A percentile compares a stretch with the other conserved stretches of the same genome.
phyloP scores from a whole-genome alignment of 192 early-diverging fungal genomes.

The Nowakowskiella sp. region DNA sequence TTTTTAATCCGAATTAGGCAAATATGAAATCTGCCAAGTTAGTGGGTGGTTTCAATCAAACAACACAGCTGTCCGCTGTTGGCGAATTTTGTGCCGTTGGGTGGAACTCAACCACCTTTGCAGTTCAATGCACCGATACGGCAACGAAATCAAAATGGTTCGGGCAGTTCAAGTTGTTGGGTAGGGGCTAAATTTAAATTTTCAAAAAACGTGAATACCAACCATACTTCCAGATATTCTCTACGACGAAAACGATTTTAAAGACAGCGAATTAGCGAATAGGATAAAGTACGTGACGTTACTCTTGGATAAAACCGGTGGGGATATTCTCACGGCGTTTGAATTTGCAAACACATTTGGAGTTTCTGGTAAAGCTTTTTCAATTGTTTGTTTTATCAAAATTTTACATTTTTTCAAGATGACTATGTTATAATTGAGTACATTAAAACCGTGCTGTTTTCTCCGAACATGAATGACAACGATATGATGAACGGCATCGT shows the following conservation, averaged over 20 bases:
- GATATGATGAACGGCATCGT: constrained; percentile 40
- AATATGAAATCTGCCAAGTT: too few relatives aligned
- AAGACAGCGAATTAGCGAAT: constrained; percentile 31
- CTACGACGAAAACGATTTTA: constrained; percentile 50
- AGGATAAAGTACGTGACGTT: constrained; percentile 44
- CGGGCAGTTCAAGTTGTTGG: constrained; percentile 51
- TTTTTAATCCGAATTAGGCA: too few relatives aligned
- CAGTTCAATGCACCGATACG: constrained; percentile 47
- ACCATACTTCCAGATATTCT: constrained; percentile 24
- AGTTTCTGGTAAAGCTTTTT: too few relatives aligned
- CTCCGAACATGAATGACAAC: constrained; percentile 35
- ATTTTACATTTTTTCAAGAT: constrained; percentile 23
- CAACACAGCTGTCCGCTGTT: too few relatives aligned
- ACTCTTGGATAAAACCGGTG: constrained; percentile 47
- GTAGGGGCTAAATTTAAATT: constrained; percentile 15
- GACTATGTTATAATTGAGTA: constrained; percentile 45
- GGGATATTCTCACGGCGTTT: constrained; percentile 50
- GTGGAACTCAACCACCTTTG: constrained; percentile 60
- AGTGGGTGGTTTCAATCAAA: too few relatives aligned
- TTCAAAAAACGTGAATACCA: constrained; percentile 8
- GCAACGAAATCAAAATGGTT: constrained; percentile 60
- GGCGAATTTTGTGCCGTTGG: constrained; percentile 46
- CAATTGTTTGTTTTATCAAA: too few relatives aligned
- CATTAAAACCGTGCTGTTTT: constrained; percentile 29
- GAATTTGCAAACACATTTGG: constrained; percentile 59